phyloP scores from a whole-genome alignment of 2,329 filamentous ascomycete genomes.

The Alternaria burnsii region DNA sequence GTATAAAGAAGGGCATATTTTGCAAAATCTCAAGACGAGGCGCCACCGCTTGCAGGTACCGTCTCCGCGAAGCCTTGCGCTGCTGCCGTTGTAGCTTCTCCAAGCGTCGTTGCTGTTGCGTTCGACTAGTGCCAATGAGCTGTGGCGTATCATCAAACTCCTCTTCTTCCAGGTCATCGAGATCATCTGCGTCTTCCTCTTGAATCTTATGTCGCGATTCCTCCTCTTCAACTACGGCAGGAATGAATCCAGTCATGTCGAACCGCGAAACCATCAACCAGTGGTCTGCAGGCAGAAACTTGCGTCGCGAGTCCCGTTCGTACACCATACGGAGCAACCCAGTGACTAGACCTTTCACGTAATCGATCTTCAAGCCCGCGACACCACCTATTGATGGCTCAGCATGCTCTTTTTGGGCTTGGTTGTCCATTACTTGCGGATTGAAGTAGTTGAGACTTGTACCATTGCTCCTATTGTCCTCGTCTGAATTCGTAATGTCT shows the following conservation, averaged over 20 bases:
- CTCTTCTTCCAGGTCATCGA: constrained; percentile 54
- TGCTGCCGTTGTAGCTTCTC: constrained; percentile 72
- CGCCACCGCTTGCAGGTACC: constrained; percentile 79
- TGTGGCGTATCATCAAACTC: constrained; percentile 48
- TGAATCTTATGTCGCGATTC: constrained; percentile 75
- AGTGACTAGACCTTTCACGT: constrained; percentile 81
- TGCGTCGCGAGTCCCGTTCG: constrained; percentile 87
- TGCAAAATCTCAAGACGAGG: constrained; percentile 89
- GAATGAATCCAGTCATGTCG: constrained; percentile 87
- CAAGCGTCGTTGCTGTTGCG: constrained; percentile 68
- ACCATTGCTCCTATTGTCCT: constrained; percentile 58
- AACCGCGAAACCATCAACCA: constrained; percentile 94
- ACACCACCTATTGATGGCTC: constrained; percentile 66
- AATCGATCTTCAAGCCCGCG: constrained; percentile 77
- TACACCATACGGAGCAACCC: constrained; percentile 87
- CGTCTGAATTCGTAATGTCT: constrained; percentile 63
- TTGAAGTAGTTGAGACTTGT: constrained; percentile 54
- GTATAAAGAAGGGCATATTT: constrained; percentile 97
- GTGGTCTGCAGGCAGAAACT: constrained; percentile 82
- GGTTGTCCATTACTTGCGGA: constrained; percentile 27
- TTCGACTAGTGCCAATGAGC: constrained; percentile 65
- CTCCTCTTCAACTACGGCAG: constrained; percentile 87
- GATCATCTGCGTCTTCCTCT: constrained; percentile 67
- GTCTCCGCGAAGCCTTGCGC: constrained; percentile 71
- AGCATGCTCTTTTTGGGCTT: constrained; percentile 38